phyloP scores from a whole-genome alignment of 148 eudicot species.

The Camellia granthamiana region DNA sequence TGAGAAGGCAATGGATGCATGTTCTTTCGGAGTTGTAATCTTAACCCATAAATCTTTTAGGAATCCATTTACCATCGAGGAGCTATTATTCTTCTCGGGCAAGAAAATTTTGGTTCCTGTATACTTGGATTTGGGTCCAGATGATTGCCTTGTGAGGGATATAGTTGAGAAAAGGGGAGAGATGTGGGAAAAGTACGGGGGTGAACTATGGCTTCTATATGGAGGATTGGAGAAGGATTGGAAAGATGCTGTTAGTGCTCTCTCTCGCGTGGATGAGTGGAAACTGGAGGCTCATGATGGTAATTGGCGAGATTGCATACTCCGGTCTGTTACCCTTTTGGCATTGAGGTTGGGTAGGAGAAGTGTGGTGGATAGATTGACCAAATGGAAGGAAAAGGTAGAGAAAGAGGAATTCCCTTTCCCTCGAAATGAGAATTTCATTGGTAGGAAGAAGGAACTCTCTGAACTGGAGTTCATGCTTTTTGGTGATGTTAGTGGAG shows the following conservation, averaged over 20 bases:
- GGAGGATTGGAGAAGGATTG: slow-evolving; percentile 96
- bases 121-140: slow-evolving; percentile 83
- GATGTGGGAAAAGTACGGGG: slow-evolving; percentile 75
- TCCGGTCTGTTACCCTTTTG: slow-evolving; percentile 66
- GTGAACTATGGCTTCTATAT: slow-evolving; percentile 73
- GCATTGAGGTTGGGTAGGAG: slow-evolving; percentile 95
- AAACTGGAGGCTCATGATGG: slow-evolving; percentile 86
- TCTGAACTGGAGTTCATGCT: slow-evolving; percentile 90
- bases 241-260: slow-evolving; percentile 78
- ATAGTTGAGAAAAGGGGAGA: slow-evolving; percentile 82
- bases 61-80: slow-evolving; percentile 92
- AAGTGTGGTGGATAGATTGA: slow-evolving; percentile 76
- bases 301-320: slow-evolving; percentile 87
- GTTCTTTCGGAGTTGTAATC: slow-evolving; percentile 68
- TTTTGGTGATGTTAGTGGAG: slow-evolving; percentile 84
- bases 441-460: slow-evolving; percentile 84
- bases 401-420: slow-evolving; percentile 92
- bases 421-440: slow-evolving; percentile 79
- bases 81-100: slow-evolving; percentile 72
- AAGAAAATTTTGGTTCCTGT: slow-evolving; percentile 91
- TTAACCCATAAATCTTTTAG: slow-evolving; percentile 65
- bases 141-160: slow-evolving; percentile 88
- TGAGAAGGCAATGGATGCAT: slow-evolving; percentile 71
- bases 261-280: slow-evolving; percentile 93
- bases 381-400: slow-evolving; percentile 80